phyloP scores from a whole-genome alignment of 1,284 basidiomycete species.

The Ustilago bromivora region DNA sequence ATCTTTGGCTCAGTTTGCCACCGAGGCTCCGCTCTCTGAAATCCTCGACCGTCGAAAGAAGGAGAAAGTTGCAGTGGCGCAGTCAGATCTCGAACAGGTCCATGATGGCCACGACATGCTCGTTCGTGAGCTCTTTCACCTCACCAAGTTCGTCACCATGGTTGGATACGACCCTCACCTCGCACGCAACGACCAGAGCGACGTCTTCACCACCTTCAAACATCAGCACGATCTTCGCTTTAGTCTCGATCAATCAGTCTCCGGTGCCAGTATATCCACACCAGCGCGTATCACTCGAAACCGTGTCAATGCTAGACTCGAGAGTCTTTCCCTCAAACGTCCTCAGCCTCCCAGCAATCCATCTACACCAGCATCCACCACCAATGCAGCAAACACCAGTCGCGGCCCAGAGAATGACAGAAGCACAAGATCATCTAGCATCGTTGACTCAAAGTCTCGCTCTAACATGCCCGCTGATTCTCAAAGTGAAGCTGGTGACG shows the following conservation, averaged over 20 bases:
- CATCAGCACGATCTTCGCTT: conserved; percentile 49
- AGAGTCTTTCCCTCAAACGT: conserved; percentile 47
- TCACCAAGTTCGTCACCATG: conserved; percentile 62
- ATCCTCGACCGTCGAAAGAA: conserved; percentile 36
- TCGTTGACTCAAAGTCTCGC: conserved; percentile 11
- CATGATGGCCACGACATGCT: conserved; percentile 60
- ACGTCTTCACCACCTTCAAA: conserved; percentile 57
- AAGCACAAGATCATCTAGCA: conserved; percentile 28
- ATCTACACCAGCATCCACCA: conserved; percentile 18
- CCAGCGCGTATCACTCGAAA: conserved; percentile 50
- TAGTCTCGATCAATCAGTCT: conserved; percentile 26
- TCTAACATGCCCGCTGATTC: conserved; percentile 1
- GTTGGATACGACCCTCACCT: conserved; percentile 60
- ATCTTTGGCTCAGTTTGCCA: conserved; percentile 23
- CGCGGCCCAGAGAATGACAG: conserved; percentile 8
- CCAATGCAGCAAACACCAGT: conserved; percentile 13
- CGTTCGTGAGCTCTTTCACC: conserved; percentile 62
- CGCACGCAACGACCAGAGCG: conserved; percentile 50
- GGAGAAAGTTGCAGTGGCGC: conserved; percentile 36
- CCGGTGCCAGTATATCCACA: conserved; percentile 16
- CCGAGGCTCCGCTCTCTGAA: conserved; percentile 23
- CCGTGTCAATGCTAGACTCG: conserved; percentile 44
- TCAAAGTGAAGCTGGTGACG: conserved; percentile 21
- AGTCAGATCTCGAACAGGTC: conserved; percentile 50
- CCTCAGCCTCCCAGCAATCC: conserved; percentile 30